Evolutionary conservation across 2,329 filamentous ascomycete species (phyloP).

Genomic region (Verticillium dahliae): DNA sequence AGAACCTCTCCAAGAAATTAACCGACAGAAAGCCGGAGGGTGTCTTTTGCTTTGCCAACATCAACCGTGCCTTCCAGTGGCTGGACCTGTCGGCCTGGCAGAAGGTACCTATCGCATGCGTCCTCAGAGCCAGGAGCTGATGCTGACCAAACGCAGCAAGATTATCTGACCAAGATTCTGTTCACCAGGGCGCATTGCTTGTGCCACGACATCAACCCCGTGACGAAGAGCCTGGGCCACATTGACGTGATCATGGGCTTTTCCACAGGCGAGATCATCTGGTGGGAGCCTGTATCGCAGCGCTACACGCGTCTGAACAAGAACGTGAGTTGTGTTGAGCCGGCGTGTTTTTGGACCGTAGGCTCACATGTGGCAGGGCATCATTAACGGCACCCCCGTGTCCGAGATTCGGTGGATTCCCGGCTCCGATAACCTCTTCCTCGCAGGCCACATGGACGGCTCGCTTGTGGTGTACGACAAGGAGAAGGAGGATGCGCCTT

Average conservation of each 20-base stretch:
- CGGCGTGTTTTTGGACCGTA: neutral
- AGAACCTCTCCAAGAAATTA: constrained; percentile 70
- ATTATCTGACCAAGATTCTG: constrained; percentile 90
- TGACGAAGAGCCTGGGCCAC: constrained; percentile 73
- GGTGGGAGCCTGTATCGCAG: constrained; percentile 96
- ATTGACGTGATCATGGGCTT: constrained; percentile 94
- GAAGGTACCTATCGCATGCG: constrained; percentile 3
- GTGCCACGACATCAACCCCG: constrained; percentile 83
- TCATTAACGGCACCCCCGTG: constrained; percentile 80
- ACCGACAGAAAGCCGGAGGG: constrained; percentile 73
- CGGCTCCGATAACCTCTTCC: constrained; percentile 85
- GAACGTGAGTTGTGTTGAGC: constrained; percentile 51
- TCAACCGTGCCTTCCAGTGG: constrained; percentile 95
- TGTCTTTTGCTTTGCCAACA: constrained; percentile 86
- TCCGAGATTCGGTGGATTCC: constrained; percentile 90
- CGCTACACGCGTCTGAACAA: constrained; percentile 96
- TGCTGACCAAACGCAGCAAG: constrained; percentile 46
- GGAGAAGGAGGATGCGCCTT: constrained; percentile 83
- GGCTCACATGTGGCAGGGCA: constrained; percentile 48
- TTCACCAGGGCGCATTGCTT: constrained; percentile 95
- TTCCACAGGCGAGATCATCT: constrained; percentile 93
- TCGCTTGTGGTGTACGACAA: constrained; percentile 93
- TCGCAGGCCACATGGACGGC: constrained; percentile 89
- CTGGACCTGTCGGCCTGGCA: constrained; percentile 62
- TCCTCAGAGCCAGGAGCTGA: neutral